Percentiles rank a stretch among this genome's conserved stretches.
phyloP scores from a whole-genome alignment of 352 stramenopile species.

The Phytophthora rubi region DNA sequence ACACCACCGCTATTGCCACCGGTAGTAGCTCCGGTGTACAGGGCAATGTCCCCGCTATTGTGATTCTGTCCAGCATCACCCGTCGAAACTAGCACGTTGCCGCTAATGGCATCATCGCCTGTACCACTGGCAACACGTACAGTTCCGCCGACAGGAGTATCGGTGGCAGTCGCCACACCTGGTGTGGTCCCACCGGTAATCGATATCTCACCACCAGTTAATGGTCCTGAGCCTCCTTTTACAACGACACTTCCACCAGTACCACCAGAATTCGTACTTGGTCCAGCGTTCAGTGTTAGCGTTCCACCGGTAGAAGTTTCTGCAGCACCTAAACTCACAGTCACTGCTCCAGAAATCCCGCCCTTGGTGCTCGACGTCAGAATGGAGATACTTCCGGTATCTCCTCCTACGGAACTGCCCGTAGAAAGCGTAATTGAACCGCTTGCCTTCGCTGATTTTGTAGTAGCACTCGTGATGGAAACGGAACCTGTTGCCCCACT shows the following conservation, averaged over 20 bases:
- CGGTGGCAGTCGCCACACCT: neutral
- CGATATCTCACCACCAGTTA: slow-evolving; percentile 30
- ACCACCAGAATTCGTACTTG: slow-evolving; percentile 24
- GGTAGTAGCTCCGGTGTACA: slow-evolving; percentile 36
- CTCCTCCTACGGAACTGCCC: slow-evolving; percentile 32
- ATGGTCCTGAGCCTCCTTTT: slow-evolving; percentile 27
- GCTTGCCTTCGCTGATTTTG: slow-evolving; percentile 34
- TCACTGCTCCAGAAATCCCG: slow-evolving; percentile 42
- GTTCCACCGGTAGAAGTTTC: slow-evolving; percentile 31
- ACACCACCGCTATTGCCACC: slow-evolving; percentile 33
- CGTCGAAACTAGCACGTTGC: slow-evolving; percentile 32
- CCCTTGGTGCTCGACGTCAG: slow-evolving; percentile 33
- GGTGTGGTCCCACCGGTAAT: slow-evolving; percentile 34
- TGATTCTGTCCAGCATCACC: slow-evolving; percentile 10
- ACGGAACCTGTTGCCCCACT: slow-evolving; percentile 35
- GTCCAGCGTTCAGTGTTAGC: slow-evolving; percentile 34
- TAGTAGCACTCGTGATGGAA: slow-evolving; percentile 28
- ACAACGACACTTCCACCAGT: slow-evolving; percentile 37
- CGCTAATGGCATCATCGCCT: slow-evolving; percentile 26
- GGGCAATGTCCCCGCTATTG: slow-evolving; percentile 28
- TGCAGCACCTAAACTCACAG: slow-evolving; percentile 34
- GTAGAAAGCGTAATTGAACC: slow-evolving; percentile 40
- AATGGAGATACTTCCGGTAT: slow-evolving; percentile 42
- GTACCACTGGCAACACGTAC: slow-evolving; percentile 40
- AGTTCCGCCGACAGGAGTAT: slow-evolving; percentile 11